Evolutionary conservation across 176 grass and related monocot genomes (phyloP).

Genomic region (Avena sativa): DNA sequence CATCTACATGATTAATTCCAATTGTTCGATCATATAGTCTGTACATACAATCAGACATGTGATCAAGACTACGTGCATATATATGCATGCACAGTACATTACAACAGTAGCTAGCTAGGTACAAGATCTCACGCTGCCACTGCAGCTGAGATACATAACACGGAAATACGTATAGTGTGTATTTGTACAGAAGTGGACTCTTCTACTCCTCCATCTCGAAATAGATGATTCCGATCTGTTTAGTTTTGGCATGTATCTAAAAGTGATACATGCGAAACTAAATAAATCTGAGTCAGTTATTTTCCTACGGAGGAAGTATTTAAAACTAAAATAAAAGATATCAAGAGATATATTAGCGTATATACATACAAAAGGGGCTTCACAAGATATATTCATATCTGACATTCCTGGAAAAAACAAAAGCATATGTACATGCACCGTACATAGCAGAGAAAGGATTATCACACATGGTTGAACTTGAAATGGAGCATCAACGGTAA

Average conservation of each 20-base stretch:
- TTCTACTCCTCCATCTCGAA: not conserved
- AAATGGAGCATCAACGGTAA: too few relatives aligned
- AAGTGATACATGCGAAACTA: too few relatives aligned
- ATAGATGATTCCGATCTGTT: too few relatives aligned
- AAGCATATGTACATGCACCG: too few relatives aligned
- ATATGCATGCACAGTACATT: slow-evolving; percentile 18
- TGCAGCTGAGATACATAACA: slow-evolving; percentile 27
- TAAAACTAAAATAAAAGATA: slow-evolving; percentile 38
- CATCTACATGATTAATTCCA: not conserved
- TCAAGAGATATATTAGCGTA: not conserved
- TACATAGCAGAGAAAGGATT: too few relatives aligned
- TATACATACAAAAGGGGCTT: not conserved
- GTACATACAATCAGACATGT: not conserved
- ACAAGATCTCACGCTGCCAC: slow-evolving; percentile 40
- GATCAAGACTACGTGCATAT: not conserved
- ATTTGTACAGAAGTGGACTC: slow-evolving; percentile 21
- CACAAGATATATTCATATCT: too few relatives aligned
- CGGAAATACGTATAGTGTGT: slow-evolving; percentile 18
- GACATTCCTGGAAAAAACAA: too few relatives aligned
- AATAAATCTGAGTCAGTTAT: too few relatives aligned
- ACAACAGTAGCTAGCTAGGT: slow-evolving; percentile 1
- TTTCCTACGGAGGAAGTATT: not conserved
- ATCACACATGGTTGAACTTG: too few relatives aligned
- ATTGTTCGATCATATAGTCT: not conserved
- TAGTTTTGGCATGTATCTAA: too few relatives aligned